phyloP scores from a whole-genome alignment of 1,284 basidiomycete genomes.

The Malassezia nana region DNA sequence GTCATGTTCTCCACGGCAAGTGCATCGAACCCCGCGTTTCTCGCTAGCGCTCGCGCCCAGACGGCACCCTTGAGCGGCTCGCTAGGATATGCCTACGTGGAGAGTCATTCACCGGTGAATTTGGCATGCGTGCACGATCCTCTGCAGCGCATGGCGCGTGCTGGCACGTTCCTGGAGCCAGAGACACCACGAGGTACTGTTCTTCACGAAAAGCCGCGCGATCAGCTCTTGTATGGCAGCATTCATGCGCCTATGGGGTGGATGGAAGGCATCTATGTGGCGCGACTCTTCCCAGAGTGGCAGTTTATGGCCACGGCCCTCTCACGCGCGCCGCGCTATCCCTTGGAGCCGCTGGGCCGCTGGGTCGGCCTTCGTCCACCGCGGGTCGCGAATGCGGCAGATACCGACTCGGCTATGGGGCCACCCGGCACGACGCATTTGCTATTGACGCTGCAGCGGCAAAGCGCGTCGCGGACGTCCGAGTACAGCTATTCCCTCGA shows the following conservation, averaged over 20 bases:
- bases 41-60: slow-evolving; percentile 76
- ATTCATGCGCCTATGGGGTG: slow-evolving; percentile 79
- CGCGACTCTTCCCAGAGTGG: slow-evolving; percentile 56
- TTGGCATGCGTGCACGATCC: slow-evolving; percentile 16
- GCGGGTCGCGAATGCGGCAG: neutral
- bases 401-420: slow-evolving; percentile 8
- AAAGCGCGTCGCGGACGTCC: slow-evolving; percentile 80
- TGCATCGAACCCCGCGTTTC: slow-evolving; percentile 68
- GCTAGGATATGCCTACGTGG: slow-evolving; percentile 78
- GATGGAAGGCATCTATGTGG: slow-evolving; percentile 78
- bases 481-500: slow-evolving; percentile 92
- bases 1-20: slow-evolving; percentile 75
- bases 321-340: slow-evolving; percentile 36
- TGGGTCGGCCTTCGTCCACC: slow-evolving; percentile 12
- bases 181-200: neutral
- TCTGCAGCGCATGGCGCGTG: slow-evolving; percentile 5
- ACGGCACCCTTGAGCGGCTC: slow-evolving; percentile 86
- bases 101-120: slow-evolving; percentile 50
- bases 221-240: slow-evolving; percentile 83
- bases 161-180: slow-evolving; percentile 8
- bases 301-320: slow-evolving; percentile 47
- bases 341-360: slow-evolving; percentile 52
- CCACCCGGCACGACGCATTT: slow-evolving; percentile 50
- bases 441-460: slow-evolving; percentile 79
- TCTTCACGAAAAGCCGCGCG: slow-evolving; percentile 51